These are phyloP conservation scores for Cercospora sesami DNA, from an alignment of 2,329 filamentous ascomycete genomes.

Conservation along the genomic window DNA sequence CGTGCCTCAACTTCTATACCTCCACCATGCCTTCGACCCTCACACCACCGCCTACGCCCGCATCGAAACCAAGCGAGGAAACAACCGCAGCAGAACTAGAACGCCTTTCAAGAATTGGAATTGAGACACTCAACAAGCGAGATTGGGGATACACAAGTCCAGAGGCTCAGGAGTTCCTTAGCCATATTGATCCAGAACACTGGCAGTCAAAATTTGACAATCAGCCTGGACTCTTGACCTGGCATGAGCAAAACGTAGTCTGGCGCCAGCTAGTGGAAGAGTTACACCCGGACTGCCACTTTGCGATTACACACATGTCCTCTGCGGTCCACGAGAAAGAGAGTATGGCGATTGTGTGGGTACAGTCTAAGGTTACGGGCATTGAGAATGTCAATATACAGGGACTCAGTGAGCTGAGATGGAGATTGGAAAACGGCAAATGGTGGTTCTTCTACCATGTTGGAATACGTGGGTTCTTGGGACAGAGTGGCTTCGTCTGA, in stretches of 20 bases:
- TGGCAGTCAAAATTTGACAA: conserved; percentile 21
- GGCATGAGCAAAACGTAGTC: conserved; percentile 16
- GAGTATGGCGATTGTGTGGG: conserved; percentile 18
- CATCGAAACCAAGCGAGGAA: background rate
- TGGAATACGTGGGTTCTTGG: conserved; percentile 14
- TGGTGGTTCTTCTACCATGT: conserved; percentile 23
- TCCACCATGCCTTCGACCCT: background rate
- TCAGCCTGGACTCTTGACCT: conserved; percentile 8
- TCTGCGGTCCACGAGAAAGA: conserved; percentile 16
- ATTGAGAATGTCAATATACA: conserved; percentile 19
- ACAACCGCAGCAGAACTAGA: conserved; percentile 11
- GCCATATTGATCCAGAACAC: conserved; percentile 16
- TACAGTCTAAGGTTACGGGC: conserved; percentile 21
- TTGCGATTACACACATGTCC: conserved; percentile 14
- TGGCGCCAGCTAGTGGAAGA: conserved; percentile 20
- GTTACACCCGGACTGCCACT: conserved; percentile 18
- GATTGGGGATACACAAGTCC: conserved; percentile 22
- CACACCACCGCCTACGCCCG: background rate
- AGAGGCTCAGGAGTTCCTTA: conserved; percentile 15
- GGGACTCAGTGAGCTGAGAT: conserved; percentile 23
- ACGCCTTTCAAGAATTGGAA: conserved; percentile 16
- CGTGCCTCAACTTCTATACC: background rate
- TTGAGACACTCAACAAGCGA: conserved; percentile 20
- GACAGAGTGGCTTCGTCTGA: conserved; percentile 3
- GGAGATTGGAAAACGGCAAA: conserved; percentile 17